These are phyloP conservation scores for Globisporangium okanoganense DNA, from an alignment of 352 stramenopile species.

Conservation along the genomic window DNA sequence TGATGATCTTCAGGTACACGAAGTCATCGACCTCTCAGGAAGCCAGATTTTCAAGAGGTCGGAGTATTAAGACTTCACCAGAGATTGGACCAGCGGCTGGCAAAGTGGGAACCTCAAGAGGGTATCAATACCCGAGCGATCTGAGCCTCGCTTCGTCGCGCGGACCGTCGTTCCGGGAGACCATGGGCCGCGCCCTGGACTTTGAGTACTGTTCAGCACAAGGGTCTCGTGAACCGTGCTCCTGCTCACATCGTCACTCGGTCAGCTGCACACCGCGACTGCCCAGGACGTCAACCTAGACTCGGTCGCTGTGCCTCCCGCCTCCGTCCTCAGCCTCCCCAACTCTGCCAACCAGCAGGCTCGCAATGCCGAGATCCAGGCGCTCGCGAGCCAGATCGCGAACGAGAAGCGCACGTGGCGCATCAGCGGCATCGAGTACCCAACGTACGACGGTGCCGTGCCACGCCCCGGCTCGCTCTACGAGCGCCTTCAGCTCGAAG, in stretches of 20 bases:
- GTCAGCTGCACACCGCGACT: background rate
- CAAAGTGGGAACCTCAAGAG: no score
- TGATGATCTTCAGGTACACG: no score
- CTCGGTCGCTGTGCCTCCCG: background rate
- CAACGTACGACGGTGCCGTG: conserved; percentile 31
- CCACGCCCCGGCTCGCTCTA: conserved; percentile 22
- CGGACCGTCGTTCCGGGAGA: no score
- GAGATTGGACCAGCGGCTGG: no score
- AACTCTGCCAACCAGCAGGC: background rate
- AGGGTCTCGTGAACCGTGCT: no score
- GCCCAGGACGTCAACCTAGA: background rate
- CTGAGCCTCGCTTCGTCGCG: no score
- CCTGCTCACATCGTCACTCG: background rate
- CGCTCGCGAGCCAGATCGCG: conserved; percentile 4
- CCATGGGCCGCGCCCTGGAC: no score
- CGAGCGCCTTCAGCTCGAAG: background rate
- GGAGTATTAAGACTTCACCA: no score
- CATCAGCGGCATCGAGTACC: conserved; percentile 8
- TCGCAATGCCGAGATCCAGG: background rate
- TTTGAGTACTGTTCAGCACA: no score
- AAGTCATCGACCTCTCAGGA: no score
- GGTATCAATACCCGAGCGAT: no score
- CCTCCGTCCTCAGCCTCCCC: background rate
- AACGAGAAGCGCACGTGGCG: conserved; percentile 11
- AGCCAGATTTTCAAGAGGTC: no score